Base-by-base conservation (phyloP, 345 rosid species). In the Citrus hindsii region DNA sequence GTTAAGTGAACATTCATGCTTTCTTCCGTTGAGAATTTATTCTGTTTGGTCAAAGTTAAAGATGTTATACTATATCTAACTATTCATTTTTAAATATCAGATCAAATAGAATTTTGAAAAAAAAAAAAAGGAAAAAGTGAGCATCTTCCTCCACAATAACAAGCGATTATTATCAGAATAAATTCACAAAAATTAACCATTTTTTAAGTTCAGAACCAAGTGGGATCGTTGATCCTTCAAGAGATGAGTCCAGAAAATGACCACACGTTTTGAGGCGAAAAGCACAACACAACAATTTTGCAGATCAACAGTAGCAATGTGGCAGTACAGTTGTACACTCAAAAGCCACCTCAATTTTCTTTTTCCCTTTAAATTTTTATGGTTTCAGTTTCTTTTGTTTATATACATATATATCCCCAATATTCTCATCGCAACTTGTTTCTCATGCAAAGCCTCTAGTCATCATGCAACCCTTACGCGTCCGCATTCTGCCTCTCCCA, bases 391-490 rank as follows among this genome's bases (percentile, higher is more conserved):
- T 64, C 22, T 64, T 48, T 46, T 16, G 22, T 51, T 51, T 51
- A 16, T 51, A 4, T 51, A 1, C 5, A 5, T 16, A 42, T 70
- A 38, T 61, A 14, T 60, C 32, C 32, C 30, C 51, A 33, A 8
- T n/a, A 65, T 65, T 14, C 58, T 18, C 12, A 9, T 35, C 30
- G 92, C 84, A 84, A 89, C 91, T 82, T 89, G 94, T 90, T 83
- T 76, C 78, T 53, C 94, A 88, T 89, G 97, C 97, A 92, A 82
- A 83, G 80, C 86, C 82, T 80, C 81, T 71, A 73, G 81, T 74
- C 89, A 70, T 83, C 92, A 88, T 87, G 81, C 89, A 88, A 61
- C 76, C 22, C 24, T 69, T 78, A 80, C 83, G 89, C 84, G 92
- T 86, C 90, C 46, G 62, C 62, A 8, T 51, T 28, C 33, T 3